Conservation (phyloP, 2,329 filamentous ascomycete genomes). For the Massarina eburnea region DNA sequence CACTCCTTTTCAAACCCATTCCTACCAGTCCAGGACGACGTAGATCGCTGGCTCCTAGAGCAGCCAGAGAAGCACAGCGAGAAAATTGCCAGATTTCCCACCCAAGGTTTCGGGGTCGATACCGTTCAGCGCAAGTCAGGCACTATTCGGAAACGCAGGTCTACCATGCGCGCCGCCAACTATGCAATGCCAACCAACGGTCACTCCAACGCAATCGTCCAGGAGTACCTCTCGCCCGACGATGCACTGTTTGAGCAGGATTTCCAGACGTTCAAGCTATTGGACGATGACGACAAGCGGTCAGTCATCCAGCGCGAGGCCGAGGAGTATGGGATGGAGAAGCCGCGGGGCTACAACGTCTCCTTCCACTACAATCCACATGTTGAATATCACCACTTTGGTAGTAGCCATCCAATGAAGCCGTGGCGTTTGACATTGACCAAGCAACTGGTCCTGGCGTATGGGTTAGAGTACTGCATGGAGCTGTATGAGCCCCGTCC, state of each 20-base stretch:
- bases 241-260: slow-evolving; percentile 27
- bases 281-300: slow-evolving; percentile 45
- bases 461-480: slow-evolving; percentile 96
- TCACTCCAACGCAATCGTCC: slow-evolving; percentile 31
- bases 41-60: slow-evolving; percentile 15
- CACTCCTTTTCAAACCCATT: slow-evolving; percentile 15
- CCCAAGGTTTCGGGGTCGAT: slow-evolving; percentile 1
- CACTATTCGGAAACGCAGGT: not conserved
- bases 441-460: slow-evolving; percentile 90
- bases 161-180: slow-evolving; percentile 21
- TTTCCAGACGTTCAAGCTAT: slow-evolving; percentile 33
- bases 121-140: not conserved
- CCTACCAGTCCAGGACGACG: slow-evolving; percentile 12
- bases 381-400: slow-evolving; percentile 96
- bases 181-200: slow-evolving; percentile 18
- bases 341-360: slow-evolving; percentile 83
- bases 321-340: slow-evolving; percentile 68
- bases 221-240: slow-evolving; percentile 37
- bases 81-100: not conserved
- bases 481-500: slow-evolving; percentile 84
- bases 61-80: slow-evolving; percentile 3
- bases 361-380: slow-evolving; percentile 95
- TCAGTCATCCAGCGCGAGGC: slow-evolving; percentile 57
- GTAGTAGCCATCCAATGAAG: slow-evolving; percentile 97
- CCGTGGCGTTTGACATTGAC: slow-evolving; percentile 95